Base-by-base conservation (phyloP, 164 flowering plant species). In the Berberis thunbergii region DNA sequence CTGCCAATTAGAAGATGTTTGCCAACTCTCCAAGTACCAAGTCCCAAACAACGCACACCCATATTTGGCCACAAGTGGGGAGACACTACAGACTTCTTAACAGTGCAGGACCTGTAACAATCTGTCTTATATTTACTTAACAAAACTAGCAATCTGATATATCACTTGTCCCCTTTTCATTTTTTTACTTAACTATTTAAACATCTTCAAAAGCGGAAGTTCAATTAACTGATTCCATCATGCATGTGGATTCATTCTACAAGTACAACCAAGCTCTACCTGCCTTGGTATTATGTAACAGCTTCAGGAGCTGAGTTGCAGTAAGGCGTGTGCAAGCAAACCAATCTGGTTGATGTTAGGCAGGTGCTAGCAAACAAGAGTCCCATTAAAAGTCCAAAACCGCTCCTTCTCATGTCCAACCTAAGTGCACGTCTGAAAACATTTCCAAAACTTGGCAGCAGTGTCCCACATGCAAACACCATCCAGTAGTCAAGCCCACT, bases 301-400 rank as follows among this genome's bases (percentile, higher is more conserved):
- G 98, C 98, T 74, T 88, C 97, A 0, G 98, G 97, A 0, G 98
- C 98, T 11, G 97, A 88, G 67, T 93, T 86, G 74, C 98, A 90
- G 72, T 90, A 93, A 39, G 94, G 89, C 2, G 98, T 93, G 75
- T 85, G 86, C 85, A 90, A 72, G 80, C 97, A 90, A 42, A 93
- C 97, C 67, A 93, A 64, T 69, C 79, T 85, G 3, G 98, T 90
- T 72, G 70, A 83, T 3, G 79, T 80, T 26, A 93, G 72, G 71
- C 98, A 93, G 43, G 84, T 39, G 9, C 74, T 74, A 9, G 97
- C 86, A 70, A 84, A 83, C 6, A 66, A 82, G 48, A 80, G 38
- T 0, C 98, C 97, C 40, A 88, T 60, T 44, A 78, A 55, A 4
- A 94, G 56, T 63, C 98, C 98, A 26, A 56, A 67, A 45, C 68